phyloP scores from a whole-genome alignment of 2,329 filamentous ascomycete genomes.

The Xylaria polymorpha region DNA sequence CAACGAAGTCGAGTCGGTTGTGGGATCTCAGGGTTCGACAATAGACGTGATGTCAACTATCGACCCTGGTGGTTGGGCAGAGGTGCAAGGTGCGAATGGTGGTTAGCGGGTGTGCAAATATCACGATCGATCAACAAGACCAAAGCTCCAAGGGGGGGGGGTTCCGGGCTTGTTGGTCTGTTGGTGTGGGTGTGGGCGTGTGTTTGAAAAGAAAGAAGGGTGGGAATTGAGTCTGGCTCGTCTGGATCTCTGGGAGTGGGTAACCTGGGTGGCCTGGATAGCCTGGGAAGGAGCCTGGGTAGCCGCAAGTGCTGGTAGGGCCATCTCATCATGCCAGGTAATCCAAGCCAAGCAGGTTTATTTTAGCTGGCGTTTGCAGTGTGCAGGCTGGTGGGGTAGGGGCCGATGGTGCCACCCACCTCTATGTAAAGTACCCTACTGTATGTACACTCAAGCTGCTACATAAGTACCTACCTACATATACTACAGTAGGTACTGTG shows the following conservation, averaged over 20 bases:
- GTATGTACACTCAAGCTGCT: background rate
- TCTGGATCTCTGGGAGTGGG: conserved; percentile 26
- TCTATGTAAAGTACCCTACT: conserved; percentile 1
- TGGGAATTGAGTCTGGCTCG: conserved; percentile 38
- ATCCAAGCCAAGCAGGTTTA: conserved; percentile 27
- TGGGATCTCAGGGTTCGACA: conserved; percentile 41
- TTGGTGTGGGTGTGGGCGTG: conserved; percentile 45
- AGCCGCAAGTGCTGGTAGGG: conserved; percentile 4
- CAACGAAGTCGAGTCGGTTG: conserved; percentile 42
- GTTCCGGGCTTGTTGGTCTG: conserved; percentile 44
- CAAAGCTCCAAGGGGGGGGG: conserved; percentile 41
- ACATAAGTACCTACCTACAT: background rate
- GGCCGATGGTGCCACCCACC: conserved; percentile 7
- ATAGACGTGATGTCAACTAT: conserved; percentile 49
- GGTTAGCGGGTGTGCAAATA: conserved; percentile 50
- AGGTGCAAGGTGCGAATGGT: conserved; percentile 41
- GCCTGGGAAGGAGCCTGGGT: background rate
- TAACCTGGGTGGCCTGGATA: conserved; percentile 12
- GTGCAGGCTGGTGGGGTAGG: conserved; percentile 19
- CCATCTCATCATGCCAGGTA: conserved; percentile 31
- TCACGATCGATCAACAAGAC: conserved; percentile 49
- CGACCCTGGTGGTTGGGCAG: conserved; percentile 48
- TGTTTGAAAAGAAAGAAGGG: conserved; percentile 47
- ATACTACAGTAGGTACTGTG: too few species aligned
- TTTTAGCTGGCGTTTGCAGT: conserved; percentile 25